Evolutionary conservation across 768 basidiomycete species (phyloP).

Genomic region (Kwoniella sp.): DNA sequence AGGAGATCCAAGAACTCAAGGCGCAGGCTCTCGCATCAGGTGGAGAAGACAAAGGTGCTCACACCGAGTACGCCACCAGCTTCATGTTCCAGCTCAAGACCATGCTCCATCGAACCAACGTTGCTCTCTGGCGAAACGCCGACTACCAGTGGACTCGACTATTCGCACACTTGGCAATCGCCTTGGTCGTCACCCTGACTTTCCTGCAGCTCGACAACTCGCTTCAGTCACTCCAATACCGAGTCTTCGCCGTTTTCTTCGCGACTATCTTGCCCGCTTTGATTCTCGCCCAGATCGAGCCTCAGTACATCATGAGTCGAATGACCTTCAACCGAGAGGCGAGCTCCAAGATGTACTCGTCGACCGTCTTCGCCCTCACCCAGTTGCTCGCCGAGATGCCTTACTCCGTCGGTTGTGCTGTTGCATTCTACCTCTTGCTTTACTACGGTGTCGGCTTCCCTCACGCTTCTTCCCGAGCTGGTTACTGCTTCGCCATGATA

Average conservation of each 20-base stretch:
- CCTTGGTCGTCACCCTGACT: conserved; percentile 65
- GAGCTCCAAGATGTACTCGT: conserved; percentile 81
- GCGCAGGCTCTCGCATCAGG: conserved; percentile 40
- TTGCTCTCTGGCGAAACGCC: conserved; percentile 77
- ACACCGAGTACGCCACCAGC: conserved; percentile 62
- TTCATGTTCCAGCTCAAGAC: conserved; percentile 72
- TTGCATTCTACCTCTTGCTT: conserved; percentile 70
- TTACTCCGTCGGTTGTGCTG: conserved; percentile 63
- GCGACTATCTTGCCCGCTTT: conserved; percentile 66
- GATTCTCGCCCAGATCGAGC: conserved; percentile 78
- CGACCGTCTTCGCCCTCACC: conserved; percentile 78
- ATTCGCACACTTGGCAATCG: conserved; percentile 67
- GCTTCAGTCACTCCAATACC: conserved; percentile 68
- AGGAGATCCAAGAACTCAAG: conserved; percentile 60
- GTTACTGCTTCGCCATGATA: conserved; percentile 56
- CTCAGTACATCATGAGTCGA: conserved; percentile 76
- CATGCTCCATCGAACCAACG: conserved; percentile 63
- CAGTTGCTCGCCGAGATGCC: conserved; percentile 79
- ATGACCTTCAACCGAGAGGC: conserved; percentile 63
- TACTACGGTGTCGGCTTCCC: conserved; percentile 55
- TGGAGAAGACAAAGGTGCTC: conserved; percentile 26
- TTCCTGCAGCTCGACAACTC: conserved; percentile 66
- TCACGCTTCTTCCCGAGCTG: conserved; percentile 43
- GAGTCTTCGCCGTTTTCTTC: conserved; percentile 69
- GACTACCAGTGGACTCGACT: conserved; percentile 82